Conservation (phyloP, 1,284 basidiomycete genomes). For the Trametes pubescens region DNA sequence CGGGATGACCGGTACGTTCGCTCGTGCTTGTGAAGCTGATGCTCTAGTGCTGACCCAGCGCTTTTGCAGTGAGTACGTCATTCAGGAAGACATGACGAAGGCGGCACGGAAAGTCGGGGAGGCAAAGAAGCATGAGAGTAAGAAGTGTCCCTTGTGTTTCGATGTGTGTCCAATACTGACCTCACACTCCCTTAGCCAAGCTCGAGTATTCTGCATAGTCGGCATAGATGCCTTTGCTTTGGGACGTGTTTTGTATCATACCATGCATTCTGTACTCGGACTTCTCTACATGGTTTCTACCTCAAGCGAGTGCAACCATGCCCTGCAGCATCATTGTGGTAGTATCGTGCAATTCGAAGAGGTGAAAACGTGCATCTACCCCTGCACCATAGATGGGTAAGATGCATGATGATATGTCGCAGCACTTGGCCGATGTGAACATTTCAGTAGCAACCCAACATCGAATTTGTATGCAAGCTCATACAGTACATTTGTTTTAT, state of each 20-base stretch:
- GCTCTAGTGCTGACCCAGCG: constrained; percentile 1
- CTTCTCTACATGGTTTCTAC: neutral
- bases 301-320: too few species aligned
- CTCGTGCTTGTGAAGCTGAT: constrained; percentile 16
- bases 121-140: constrained; percentile 95
- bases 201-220: constrained; percentile 62
- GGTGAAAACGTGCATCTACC: too few species aligned
- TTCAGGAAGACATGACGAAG: constrained; percentile 96
- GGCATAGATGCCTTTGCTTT: neutral
- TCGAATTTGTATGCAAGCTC: neutral
- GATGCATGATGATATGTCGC: too few species aligned
- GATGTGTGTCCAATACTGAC: neutral
- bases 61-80: constrained; percentile 80
- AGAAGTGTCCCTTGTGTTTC: constrained; percentile 41
- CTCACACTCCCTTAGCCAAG: constrained; percentile 53
- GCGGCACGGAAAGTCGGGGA: constrained; percentile 97
- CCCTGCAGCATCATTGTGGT: too few species aligned
- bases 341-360: too few species aligned
- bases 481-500: neutral
- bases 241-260: constrained; percentile 25
- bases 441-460: neutral
- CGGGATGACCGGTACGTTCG: constrained; percentile 81
- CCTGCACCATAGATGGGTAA: too few species aligned
- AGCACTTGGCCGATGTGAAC: too few species aligned
- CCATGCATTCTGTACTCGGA: constrained; percentile 23